These are phyloP conservation scores for Ajuga reptans DNA, from an alignment of 305 asterid genomes.

Conservation along the genomic window DNA sequence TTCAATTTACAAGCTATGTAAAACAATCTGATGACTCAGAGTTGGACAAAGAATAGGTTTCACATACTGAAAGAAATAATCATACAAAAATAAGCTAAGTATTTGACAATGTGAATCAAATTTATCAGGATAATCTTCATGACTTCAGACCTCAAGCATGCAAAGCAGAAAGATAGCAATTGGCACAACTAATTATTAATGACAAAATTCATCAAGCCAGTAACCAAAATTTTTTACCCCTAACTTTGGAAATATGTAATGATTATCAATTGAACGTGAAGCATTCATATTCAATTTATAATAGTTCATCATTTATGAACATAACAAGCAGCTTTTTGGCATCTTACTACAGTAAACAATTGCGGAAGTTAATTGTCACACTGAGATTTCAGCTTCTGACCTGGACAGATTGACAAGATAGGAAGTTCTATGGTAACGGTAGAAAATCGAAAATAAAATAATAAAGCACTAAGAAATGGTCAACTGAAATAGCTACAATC, in stretches of 20 bases:
- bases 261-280: not conserved
- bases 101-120: constrained; percentile 3
- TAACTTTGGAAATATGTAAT: not conserved
- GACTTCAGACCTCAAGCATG: not conserved
- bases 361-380: not conserved
- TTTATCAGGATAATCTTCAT: constrained; percentile 2
- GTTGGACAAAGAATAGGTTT: not conserved
- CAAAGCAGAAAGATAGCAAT: not conserved
- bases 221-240: not conserved
- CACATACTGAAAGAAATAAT: not conserved
- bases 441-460: not conserved
- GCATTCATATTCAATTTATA: not conserved
- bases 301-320: not conserved
- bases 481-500: not conserved
- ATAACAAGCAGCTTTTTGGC: not conserved
- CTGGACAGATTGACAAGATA: not conserved
- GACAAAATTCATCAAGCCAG: not conserved
- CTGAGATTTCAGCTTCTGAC: not conserved
- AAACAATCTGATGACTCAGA: not conserved
- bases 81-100: not conserved
- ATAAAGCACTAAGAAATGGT: not conserved
- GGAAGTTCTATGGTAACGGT: not conserved
- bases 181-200: not conserved
- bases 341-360: not conserved
- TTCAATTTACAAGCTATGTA: not conserved